phyloP scores from a whole-genome alignment of 257 asterid genomes.

The Rauvolfia tetraphylla region DNA sequence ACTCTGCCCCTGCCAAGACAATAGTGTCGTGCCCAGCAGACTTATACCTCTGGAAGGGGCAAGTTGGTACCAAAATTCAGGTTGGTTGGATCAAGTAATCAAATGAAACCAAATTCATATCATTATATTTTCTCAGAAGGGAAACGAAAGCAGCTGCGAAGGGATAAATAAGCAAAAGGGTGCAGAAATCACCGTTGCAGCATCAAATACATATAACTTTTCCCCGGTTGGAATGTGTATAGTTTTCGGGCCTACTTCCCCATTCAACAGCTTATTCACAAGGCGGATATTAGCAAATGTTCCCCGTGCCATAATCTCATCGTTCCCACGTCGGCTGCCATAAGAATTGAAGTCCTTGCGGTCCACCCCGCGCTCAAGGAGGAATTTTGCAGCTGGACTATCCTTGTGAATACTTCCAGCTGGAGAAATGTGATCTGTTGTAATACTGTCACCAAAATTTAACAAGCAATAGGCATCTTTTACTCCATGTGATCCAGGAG shows the following conservation, averaged over 20 bases:
- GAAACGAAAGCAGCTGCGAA: neutral
- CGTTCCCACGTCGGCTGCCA: conserved; percentile 98
- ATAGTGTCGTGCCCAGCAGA: conserved; percentile 73
- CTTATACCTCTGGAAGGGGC: conserved; percentile 66
- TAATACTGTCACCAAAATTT: conserved; percentile 88
- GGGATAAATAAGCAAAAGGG: neutral
- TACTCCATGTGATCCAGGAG: conserved; percentile 92
- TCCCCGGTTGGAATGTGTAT: conserved; percentile 87
- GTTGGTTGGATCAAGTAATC: conserved; percentile 1
- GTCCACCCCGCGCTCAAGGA: conserved; percentile 72
- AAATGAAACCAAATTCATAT: neutral
- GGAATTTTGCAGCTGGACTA: conserved; percentile 89
- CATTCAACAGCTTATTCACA: conserved; percentile 83
- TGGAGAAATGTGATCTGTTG: conserved; percentile 95
- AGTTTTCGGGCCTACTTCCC: conserved; percentile 92
- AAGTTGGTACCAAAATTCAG: conserved; percentile 11
- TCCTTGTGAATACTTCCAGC: conserved; percentile 95
- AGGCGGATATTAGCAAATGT: conserved; percentile 93
- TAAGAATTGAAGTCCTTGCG: conserved; percentile 86
- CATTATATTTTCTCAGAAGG: neutral
- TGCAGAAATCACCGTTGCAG: conserved; percentile 68
- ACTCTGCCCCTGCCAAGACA: conserved; percentile 97
- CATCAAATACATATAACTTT: conserved; percentile 70
- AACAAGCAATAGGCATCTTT: conserved; percentile 93
- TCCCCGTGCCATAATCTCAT: conserved; percentile 95